A percentile compares a stretch with the other conserved stretches of the same genome.
phyloP scores from a whole-genome alignment of 2,329 filamentous ascomycete species.

The Claviceps lovelessii region DNA sequence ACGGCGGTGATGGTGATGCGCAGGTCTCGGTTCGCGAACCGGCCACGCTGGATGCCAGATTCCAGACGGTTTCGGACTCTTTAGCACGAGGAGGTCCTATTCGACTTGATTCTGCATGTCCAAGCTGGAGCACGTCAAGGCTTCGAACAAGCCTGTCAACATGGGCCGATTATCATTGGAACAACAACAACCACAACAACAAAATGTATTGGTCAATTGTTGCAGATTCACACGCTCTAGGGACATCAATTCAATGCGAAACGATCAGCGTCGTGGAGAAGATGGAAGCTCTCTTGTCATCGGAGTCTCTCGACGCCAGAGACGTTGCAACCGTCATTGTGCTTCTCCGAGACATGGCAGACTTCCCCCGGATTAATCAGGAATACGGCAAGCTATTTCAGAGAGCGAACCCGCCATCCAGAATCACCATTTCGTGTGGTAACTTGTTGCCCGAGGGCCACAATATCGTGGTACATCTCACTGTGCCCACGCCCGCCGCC shows the following conservation, averaged over 20 bases:
- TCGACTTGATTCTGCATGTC: no score
- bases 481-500: conserved; percentile 17
- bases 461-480: conserved; percentile 46
- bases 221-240: conserved; percentile 11
- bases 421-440: conserved; percentile 72
- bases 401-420: conserved; percentile 66
- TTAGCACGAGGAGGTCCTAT: conserved; percentile 8
- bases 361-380: conserved; percentile 62
- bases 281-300: conserved; percentile 26
- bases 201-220: conserved; percentile 26
- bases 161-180: conserved; percentile 5
- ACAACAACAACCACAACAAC: not conserved
- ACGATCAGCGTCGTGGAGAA: conserved; percentile 32
- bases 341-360: conserved; percentile 62
- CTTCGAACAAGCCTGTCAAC: not conserved
- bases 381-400: conserved; percentile 64
- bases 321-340: conserved; percentile 46
- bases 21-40: conserved; percentile 38
- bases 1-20: conserved; percentile 6
- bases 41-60: conserved; percentile 51
- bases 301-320: conserved; percentile 14
- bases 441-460: conserved; percentile 43
- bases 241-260: conserved; percentile 29
- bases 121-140: not conserved
- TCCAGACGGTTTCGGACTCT: conserved; percentile 25